These are phyloP conservation scores for Cladosporium colombiae DNA, from an alignment of 2,329 filamentous ascomycete species.

Conservation along the genomic window DNA sequence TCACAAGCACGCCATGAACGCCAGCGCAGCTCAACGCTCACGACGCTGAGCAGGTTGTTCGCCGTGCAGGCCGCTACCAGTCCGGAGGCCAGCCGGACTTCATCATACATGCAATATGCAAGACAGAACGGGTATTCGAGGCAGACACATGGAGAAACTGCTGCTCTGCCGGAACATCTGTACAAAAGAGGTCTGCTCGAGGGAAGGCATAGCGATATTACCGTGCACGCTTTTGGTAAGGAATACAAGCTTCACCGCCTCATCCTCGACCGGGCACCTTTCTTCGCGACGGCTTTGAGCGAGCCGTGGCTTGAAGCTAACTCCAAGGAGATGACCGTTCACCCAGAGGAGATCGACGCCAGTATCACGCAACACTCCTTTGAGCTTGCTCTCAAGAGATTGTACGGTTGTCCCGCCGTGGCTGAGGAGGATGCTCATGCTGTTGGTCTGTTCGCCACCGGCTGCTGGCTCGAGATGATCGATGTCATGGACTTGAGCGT, in stretches of 20 bases:
- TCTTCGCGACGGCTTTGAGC: slow-evolving; percentile 56
- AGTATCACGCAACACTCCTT: slow-evolving; percentile 57
- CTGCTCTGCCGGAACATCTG: slow-evolving; percentile 52
- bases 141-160: slow-evolving; percentile 25
- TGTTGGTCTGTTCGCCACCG: slow-evolving; percentile 57
- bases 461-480: slow-evolving; percentile 60
- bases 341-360: slow-evolving; percentile 55
- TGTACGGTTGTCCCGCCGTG: slow-evolving; percentile 53
- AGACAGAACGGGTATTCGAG: slow-evolving; percentile 22
- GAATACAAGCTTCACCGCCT: slow-evolving; percentile 56
- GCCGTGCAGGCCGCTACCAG: slow-evolving; percentile 41
- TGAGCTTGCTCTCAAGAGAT: slow-evolving; percentile 55
- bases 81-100: slow-evolving; percentile 41
- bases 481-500: slow-evolving; percentile 57
- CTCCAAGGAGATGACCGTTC: slow-evolving; percentile 53
- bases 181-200: slow-evolving; percentile 54
- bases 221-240: slow-evolving; percentile 54
- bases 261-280: slow-evolving; percentile 57
- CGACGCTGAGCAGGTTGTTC: slow-evolving; percentile 48
- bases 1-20: slow-evolving; percentile 35
- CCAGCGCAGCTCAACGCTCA: slow-evolving; percentile 44
- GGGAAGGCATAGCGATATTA: slow-evolving; percentile 57
- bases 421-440: slow-evolving; percentile 55
- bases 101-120: slow-evolving; percentile 41
- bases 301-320: slow-evolving; percentile 59